These are phyloP conservation scores for Ganoderma leucocontextum DNA, from an alignment of 1,284 basidiomycete genomes.

Conservation along the genomic window DNA sequence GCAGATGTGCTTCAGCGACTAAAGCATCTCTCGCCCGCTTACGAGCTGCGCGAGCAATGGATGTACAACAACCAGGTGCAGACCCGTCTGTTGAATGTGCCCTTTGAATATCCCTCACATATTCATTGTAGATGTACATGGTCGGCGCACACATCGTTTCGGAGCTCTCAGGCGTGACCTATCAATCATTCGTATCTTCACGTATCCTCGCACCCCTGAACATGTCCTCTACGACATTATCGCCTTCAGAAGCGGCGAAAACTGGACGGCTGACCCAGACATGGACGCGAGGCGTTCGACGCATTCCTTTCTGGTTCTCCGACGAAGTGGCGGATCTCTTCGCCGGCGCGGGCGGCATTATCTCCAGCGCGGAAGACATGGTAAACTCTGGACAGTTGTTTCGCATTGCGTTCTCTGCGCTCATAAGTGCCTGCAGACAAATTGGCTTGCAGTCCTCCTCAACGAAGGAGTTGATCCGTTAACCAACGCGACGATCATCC, in stretches of 20 bases:
- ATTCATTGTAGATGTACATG: slow-evolving; percentile 26
- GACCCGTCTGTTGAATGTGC: slow-evolving; percentile 11
- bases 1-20: slow-evolving; percentile 36
- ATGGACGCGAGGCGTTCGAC: slow-evolving; percentile 33
- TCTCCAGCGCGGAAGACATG: slow-evolving; percentile 44
- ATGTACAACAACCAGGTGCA: slow-evolving; percentile 52
- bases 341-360: slow-evolving; percentile 45
- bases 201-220: slow-evolving; percentile 45
- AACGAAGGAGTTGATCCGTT: slow-evolving; percentile 39
- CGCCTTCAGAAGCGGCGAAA: slow-evolving; percentile 42
- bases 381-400: slow-evolving; percentile 19
- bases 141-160: slow-evolving; percentile 43
- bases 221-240: slow-evolving; percentile 47
- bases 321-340: slow-evolving; percentile 37
- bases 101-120: neutral
- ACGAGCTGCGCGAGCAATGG: slow-evolving; percentile 51
- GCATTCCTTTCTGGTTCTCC: slow-evolving; percentile 42
- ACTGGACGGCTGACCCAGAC: slow-evolving; percentile 46
- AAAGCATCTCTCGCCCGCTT: slow-evolving; percentile 31
- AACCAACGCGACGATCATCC: slow-evolving; percentile 41
- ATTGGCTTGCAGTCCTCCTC: slow-evolving; percentile 42
- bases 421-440: slow-evolving; percentile 32
- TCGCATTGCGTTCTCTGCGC: neutral
- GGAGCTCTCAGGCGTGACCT: slow-evolving; percentile 44
- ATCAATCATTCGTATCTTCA: slow-evolving; percentile 38